These are phyloP conservation scores for Fusarium sp. DNA, from an alignment of 2,329 filamentous ascomycete genomes.

Conservation along the genomic window DNA sequence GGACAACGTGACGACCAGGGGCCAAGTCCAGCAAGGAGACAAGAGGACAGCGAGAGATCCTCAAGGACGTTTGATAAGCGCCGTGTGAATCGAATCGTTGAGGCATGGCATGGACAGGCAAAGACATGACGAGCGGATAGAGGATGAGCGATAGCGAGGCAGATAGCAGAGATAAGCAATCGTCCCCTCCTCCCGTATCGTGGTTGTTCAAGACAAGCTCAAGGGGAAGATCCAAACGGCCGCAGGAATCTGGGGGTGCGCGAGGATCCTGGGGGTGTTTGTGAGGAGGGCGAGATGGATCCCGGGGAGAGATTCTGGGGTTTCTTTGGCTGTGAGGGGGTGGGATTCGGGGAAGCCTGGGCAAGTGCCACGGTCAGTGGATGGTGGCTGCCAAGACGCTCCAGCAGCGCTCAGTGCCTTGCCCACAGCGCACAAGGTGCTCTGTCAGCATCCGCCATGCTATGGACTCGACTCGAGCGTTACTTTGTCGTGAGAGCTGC, in stretches of 20 bases:
- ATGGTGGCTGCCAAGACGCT: conserved; percentile 25
- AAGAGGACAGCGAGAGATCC: conserved; percentile 15
- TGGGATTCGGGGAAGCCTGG: conserved; percentile 19
- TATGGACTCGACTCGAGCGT: neutral
- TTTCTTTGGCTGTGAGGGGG: conserved; percentile 21
- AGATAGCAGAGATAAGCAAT: conserved; percentile 39
- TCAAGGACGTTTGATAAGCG: conserved; percentile 31
- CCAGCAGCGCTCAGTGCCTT: neutral
- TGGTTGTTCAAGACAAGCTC: conserved; percentile 16
- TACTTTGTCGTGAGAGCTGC: neutral
- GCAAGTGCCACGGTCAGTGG: conserved; percentile 17
- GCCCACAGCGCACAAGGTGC: neutral
- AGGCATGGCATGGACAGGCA: conserved; percentile 15
- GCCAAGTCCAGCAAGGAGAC: conserved; percentile 14
- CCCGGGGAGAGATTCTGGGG: conserved; percentile 34
- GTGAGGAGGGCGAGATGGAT: conserved; percentile 28
- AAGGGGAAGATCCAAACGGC: conserved; percentile 5
- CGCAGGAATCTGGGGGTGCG: conserved; percentile 29
- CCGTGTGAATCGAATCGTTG: conserved; percentile 22
- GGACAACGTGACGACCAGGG: conserved; percentile 3
- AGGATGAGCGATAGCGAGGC: conserved; percentile 21
- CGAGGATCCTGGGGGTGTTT: conserved; percentile 23
- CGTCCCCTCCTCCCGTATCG: neutral
- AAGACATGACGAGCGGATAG: conserved; percentile 26
- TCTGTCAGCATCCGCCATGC: neutral